Percentiles rank a stretch among this genome's conserved stretches.
These are phyloP conservation scores for Jaenimonas drosophilae DNA, from an alignment of 208 protist genomes.

Conservation along the genomic window DNA sequence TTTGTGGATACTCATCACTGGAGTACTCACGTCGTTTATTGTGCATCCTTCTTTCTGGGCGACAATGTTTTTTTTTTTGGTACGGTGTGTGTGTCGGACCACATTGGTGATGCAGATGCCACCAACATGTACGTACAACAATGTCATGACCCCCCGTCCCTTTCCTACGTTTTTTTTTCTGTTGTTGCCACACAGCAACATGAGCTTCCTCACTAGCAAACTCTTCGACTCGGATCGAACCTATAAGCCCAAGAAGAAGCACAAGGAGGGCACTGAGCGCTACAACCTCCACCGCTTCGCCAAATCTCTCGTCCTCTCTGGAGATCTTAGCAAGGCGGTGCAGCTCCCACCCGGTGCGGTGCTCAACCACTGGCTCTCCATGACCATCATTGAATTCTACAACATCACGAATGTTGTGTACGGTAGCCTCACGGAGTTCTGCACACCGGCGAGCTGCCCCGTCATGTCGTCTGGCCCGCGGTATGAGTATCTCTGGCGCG, in stretches of 20 bases:
- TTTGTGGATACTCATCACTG: too few species aligned
- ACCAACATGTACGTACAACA: too few species aligned
- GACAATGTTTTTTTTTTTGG: too few species aligned
- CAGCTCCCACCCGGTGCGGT: constrained; percentile 93
- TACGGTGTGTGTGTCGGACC: too few species aligned
- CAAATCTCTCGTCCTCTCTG: constrained; percentile 70
- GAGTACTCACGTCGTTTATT: too few species aligned
- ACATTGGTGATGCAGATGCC: too few species aligned
- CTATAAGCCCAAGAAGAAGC: constrained; percentile 92
- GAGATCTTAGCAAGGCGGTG: constrained; percentile 94
- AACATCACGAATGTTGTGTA: constrained; percentile 99
- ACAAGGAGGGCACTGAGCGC: constrained; percentile 91
- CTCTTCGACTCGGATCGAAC: constrained; percentile 92
- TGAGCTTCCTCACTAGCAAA: constrained; percentile 64
- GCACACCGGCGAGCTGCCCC: constrained; percentile 91
- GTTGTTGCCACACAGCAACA: constrained; percentile 3
- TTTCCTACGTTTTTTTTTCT: constrained; percentile 8
- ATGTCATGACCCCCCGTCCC: too few species aligned
- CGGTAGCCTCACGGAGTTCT: constrained; percentile 98
- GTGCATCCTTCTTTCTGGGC: too few species aligned
- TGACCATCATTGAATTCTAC: constrained; percentile 98
- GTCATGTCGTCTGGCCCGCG: constrained; percentile 94
- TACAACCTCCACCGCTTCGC: constrained; percentile 94
- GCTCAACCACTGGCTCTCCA: constrained; percentile 96
- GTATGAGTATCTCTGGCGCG: constrained; percentile 97